Base-by-base conservation (phyloP, 495 filamentous ascomycete genomes). In the Trichoderma gamsii region DNA sequence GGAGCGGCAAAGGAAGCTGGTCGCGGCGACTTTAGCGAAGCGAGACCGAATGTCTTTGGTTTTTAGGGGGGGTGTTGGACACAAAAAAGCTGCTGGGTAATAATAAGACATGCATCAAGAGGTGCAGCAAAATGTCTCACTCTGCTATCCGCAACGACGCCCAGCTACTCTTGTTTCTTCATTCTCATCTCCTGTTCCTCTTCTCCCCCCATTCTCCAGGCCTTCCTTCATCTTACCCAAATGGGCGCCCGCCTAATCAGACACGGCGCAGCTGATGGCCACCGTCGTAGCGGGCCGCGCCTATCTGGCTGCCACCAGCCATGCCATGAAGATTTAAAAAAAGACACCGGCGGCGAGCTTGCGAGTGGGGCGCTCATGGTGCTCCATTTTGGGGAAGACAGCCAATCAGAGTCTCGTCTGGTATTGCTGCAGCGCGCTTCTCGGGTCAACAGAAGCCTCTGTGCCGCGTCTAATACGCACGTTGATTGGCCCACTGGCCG, bases 351-450 rank as follows among this genome's bases (percentile, higher is more conserved):
- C 1, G 15, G 15, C 21, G 18, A 8, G 52, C 2, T 32, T 2
- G 25, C 16, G 25, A 25, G 56, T 61, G 56, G 56, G 56, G 56
- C 56, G 0, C 49, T 3, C n/a, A 21, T 52, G 4, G 35, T 38
- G 8, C 35, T 6, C 35, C 35, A 9, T 38, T 38, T 38, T 23
- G 49, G 49, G 5, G 49, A 18, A 25, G 2, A 18, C 18, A 52
- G 49, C 18, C 44, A 49, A 49, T 49, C 44, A 59, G 2, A 25
- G 21, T 6, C 25, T 23, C 56, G 27, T 25, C 15, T 25, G 9
- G 27, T 12, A 21, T 21, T 61, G 56, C 56, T 61, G 56, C 56
- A 61, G 56, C 56, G 56, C 56, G 56, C 56, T 61, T 61, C 56
- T 61, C 56, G 56, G 56, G 25, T 61, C 25, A 29, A 23, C 29